phyloP scores from a whole-genome alignment of 768 basidiomycete genomes.

The Lepiota subincarnata region DNA sequence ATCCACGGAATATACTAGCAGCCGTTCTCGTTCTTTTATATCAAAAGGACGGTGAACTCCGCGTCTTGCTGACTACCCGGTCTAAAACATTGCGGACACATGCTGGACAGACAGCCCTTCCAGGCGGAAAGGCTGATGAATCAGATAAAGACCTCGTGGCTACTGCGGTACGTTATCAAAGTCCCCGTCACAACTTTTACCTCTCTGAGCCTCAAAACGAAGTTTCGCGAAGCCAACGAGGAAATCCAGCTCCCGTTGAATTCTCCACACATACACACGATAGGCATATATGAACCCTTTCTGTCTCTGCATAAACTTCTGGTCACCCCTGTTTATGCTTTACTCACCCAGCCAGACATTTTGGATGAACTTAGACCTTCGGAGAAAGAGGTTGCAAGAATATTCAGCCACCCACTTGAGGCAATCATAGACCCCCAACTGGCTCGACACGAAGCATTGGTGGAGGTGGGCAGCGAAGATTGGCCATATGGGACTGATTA shows the following conservation, averaged over 20 bases:
- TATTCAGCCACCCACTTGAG: constrained; percentile 78
- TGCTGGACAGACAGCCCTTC: constrained; percentile 78
- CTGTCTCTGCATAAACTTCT: constrained; percentile 64
- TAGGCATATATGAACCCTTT: constrained; percentile 63
- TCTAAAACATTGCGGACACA: constrained; percentile 72
- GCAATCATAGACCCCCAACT: constrained; percentile 63
- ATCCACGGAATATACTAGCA: constrained; percentile 46
- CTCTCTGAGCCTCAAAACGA: constrained; percentile 8
- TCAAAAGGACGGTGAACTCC: constrained; percentile 60
- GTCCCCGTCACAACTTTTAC: neutral
- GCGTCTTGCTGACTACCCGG: constrained; percentile 82
- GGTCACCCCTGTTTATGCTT: constrained; percentile 76
- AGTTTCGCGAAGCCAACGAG: constrained; percentile 84
- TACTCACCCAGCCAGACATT: constrained; percentile 53
- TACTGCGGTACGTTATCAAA: constrained; percentile 63
- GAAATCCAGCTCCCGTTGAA: constrained; percentile 70
- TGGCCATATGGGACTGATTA: constrained; percentile 78
- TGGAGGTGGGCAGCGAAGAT: constrained; percentile 55
- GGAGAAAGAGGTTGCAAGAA: constrained; percentile 67
- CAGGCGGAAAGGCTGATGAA: constrained; percentile 74
- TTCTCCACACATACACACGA: constrained; percentile 51
- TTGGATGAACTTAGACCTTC: constrained; percentile 51
- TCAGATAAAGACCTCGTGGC: constrained; percentile 56
- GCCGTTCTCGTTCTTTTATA: constrained; percentile 81
- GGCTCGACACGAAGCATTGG: constrained; percentile 41